Percentiles rank a stretch among this genome's conserved stretches.
Conservation (phyloP, 164 flowering plant species). For the Tinospora cordifolia region DNA sequence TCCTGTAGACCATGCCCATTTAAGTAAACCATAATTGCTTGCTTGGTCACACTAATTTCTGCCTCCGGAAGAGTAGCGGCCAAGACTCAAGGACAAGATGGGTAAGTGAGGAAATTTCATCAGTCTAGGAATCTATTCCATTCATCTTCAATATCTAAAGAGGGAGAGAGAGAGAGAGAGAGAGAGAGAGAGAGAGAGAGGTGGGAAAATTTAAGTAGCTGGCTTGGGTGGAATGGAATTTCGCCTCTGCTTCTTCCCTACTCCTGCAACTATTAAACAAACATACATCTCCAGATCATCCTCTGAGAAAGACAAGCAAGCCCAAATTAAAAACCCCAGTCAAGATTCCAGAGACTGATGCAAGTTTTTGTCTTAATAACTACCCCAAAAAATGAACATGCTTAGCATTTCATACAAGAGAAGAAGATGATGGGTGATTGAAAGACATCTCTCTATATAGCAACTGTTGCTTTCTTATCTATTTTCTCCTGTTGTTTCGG, state of each 20-base stretch:
- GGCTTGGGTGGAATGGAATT: conserved; percentile 7
- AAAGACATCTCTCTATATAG: conserved; percentile 10
- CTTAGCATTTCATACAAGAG: not conserved
- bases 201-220: conserved; percentile 38
- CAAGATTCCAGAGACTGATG: not conserved
- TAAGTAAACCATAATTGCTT: not conserved
- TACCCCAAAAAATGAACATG: not conserved
- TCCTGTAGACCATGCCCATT: too few relatives aligned
- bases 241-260: conserved; percentile 8
- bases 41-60: not conserved
- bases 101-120: not conserved
- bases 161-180: not conserved
- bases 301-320: not conserved
- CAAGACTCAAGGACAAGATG: conserved; percentile 5
- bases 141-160: conserved; percentile 1
- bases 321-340: not conserved
- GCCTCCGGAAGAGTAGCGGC: not conserved
- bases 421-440: not conserved
- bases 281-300: conserved; percentile 15
- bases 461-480: conserved; percentile 13
- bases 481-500: not conserved
- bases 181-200: not conserved
- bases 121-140: conserved; percentile 10
- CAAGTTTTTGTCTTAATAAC: not conserved
- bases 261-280: conserved; percentile 16